Conservation (phyloP, 106 monocot species). For the Agapanthus africanus region DNA sequence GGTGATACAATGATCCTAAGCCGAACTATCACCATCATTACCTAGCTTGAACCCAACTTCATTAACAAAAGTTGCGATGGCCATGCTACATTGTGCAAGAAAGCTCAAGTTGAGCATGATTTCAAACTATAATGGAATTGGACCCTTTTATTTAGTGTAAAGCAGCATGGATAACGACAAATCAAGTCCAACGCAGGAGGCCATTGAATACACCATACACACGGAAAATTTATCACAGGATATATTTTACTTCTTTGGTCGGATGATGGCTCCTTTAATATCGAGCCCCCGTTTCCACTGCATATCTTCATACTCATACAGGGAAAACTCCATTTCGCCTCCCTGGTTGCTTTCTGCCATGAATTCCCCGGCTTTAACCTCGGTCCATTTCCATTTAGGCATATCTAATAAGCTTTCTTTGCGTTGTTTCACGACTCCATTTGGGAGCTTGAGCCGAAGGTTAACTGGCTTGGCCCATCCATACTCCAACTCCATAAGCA, state of each 20-base stretch:
- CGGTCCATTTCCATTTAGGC: constrained; percentile 22
- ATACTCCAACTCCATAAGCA: constrained; percentile 30
- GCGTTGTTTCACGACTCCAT: constrained; percentile 3
- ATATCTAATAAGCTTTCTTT: constrained; percentile 29
- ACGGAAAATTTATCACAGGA: too few species aligned
- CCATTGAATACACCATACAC: too few species aligned
- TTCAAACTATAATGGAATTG: too few species aligned
- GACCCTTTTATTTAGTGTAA: too few species aligned
- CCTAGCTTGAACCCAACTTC: too few species aligned
- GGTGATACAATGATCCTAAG: too few species aligned
- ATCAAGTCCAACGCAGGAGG: too few species aligned
- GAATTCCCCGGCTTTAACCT: constrained; percentile 33
- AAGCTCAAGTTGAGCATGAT: too few species aligned
- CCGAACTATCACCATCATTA: too few species aligned
- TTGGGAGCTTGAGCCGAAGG: constrained; percentile 26
- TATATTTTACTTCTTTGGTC: constrained; percentile 32
- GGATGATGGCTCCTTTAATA: constrained; percentile 31
- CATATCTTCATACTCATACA: constrained; percentile 43
- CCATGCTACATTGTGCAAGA: too few species aligned
- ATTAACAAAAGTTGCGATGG: too few species aligned
- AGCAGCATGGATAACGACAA: too few species aligned
- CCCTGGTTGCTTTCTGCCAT: background rate
- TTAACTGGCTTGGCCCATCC: constrained; percentile 43
- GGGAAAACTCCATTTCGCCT: constrained; percentile 36
- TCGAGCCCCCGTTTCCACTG: constrained; percentile 59